Conservation (phyloP, 2,329 filamentous ascomycete species). For the Claviceps quebecensis region DNA sequence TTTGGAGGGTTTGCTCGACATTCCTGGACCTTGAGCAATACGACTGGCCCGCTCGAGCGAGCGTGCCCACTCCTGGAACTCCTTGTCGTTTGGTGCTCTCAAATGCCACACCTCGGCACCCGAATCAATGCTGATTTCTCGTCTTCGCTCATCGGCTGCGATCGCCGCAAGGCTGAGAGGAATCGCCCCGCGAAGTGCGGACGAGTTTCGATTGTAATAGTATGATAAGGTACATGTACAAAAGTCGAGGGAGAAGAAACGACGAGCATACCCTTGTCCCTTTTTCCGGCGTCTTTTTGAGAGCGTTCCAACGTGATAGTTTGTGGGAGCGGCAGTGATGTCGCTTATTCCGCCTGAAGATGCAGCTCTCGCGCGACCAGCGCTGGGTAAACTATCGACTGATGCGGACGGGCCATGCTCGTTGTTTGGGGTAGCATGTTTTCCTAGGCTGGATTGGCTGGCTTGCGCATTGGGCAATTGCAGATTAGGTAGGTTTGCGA, state of each 20-base stretch:
- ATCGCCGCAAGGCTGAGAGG: slow-evolving; percentile 84
- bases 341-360: slow-evolving; percentile 41
- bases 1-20: slow-evolving; percentile 13
- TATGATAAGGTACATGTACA: slow-evolving; percentile 90
- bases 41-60: slow-evolving; percentile 74
- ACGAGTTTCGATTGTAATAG: slow-evolving; percentile 88
- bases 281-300: slow-evolving; percentile 86
- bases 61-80: slow-evolving; percentile 77
- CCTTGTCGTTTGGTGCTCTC: slow-evolving; percentile 64
- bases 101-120: slow-evolving; percentile 96
- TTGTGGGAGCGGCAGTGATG: slow-evolving; percentile 25
- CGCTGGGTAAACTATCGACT: slow-evolving; percentile 45
- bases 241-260: slow-evolving; percentile 94
- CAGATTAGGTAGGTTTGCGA: slow-evolving; percentile 52
- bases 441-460: slow-evolving; percentile 40
- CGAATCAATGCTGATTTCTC: slow-evolving; percentile 93
- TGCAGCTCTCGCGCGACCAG: slow-evolving; percentile 25
- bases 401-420: slow-evolving; percentile 37
- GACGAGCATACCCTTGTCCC: slow-evolving; percentile 80
- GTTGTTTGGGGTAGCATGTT: slow-evolving; percentile 30
- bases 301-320: slow-evolving; percentile 70
- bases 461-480: slow-evolving; percentile 24
- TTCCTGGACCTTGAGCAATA: slow-evolving; percentile 41
- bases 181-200: slow-evolving; percentile 80
- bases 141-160: slow-evolving; percentile 71